phyloP scores from a whole-genome alignment of 1,139 yeast genomes.

The Diutina neorugosa region DNA sequence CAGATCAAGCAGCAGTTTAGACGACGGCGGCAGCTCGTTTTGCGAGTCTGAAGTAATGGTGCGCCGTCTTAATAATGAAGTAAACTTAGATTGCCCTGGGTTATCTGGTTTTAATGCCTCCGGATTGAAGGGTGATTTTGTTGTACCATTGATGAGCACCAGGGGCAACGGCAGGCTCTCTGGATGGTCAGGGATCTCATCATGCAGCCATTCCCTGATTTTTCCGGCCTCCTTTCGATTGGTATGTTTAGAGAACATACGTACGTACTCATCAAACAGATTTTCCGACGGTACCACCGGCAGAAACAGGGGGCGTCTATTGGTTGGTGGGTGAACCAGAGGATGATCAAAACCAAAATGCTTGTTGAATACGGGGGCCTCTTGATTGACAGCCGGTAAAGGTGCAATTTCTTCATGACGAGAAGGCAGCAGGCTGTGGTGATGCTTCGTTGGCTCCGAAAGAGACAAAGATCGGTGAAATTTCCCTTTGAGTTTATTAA shows the following conservation, averaged over 20 bases:
- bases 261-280: background rate
- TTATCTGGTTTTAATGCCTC: background rate
- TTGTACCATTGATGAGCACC: background rate
- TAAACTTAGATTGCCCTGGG: background rate
- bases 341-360: background rate
- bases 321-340: background rate
- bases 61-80: background rate
- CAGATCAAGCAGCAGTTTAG: background rate
- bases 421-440: background rate
- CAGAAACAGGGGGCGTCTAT: background rate
- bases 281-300: background rate
- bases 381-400: background rate
- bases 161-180: background rate
- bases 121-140: background rate
- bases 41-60: background rate
- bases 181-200: slow-evolving; percentile 1
- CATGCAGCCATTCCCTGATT: background rate
- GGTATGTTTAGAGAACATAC: background rate
- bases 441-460: background rate
- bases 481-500: slow-evolving; percentile 26
- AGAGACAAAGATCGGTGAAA: slow-evolving; percentile 9
- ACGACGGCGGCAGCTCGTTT: background rate
- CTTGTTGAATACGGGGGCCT: background rate
- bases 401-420: background rate
- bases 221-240: background rate